A percentile compares a stretch with the other conserved stretches of the same genome.
phyloP scores from a whole-genome alignment of 495 filamentous ascomycete species.

The Darksidea phi region DNA sequence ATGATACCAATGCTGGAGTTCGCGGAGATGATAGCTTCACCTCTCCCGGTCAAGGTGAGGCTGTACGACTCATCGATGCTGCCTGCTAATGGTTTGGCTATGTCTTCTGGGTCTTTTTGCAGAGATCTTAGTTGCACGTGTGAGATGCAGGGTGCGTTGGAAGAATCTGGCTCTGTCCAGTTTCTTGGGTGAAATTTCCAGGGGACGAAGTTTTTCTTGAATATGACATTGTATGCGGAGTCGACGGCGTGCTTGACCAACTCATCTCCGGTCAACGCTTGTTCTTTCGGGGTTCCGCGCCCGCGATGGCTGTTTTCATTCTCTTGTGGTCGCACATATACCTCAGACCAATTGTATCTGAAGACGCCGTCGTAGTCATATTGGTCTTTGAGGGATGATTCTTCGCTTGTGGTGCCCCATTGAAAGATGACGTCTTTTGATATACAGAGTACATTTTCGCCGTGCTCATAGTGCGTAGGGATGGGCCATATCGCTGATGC shows the following conservation, averaged over 20 bases:
- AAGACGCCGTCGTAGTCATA: conserved; percentile 1
- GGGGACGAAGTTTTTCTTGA: conserved; percentile 63
- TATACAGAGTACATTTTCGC: conserved; percentile 57
- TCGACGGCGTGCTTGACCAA: conserved; percentile 48
- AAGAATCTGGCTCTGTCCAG: conserved; percentile 56
- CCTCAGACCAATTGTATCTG: not conserved
- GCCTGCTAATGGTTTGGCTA: conserved; percentile 59
- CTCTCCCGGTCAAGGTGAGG: conserved; percentile 54
- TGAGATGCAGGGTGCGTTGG: conserved; percentile 49
- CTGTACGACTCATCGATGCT: conserved; percentile 72
- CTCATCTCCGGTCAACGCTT: conserved; percentile 20
- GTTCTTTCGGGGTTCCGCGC: too few species aligned
- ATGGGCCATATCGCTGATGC: conserved; percentile 60
- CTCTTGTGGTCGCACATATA: not conserved
- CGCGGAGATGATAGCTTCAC: conserved; percentile 59
- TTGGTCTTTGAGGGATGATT: conserved; percentile 16
- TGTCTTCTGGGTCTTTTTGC: conserved; percentile 50
- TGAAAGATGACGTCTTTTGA: conserved; percentile 45
- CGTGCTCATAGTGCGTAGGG: conserved; percentile 53
- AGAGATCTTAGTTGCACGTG: conserved; percentile 61
- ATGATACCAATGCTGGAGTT: conserved; percentile 64
- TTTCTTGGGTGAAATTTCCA: conserved; percentile 70
- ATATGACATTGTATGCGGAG: conserved; percentile 52
- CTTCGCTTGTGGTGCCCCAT: conserved; percentile 54
- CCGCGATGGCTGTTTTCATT: conserved; percentile 4